Conservation (phyloP, 257 asterid species). For the Ajuga chamaepitys region DNA sequence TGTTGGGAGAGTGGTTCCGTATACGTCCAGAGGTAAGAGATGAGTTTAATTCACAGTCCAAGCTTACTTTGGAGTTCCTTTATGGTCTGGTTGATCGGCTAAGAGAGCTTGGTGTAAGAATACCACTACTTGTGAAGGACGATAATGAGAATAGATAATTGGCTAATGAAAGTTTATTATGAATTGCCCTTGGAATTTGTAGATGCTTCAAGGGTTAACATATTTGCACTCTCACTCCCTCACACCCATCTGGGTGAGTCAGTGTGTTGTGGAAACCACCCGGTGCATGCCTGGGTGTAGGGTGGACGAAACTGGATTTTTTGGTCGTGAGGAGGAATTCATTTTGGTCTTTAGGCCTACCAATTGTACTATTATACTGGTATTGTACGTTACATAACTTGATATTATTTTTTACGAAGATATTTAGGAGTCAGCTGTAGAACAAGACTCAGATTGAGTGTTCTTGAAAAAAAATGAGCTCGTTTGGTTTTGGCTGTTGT, state of each 20-base stretch:
- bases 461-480: no score
- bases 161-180: slow-evolving; percentile 21
- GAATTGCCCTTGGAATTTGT: neutral
- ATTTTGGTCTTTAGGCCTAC: neutral
- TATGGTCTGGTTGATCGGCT: slow-evolving; percentile 60
- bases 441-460: no score
- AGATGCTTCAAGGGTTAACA: neutral
- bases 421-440: no score
- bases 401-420: neutral
- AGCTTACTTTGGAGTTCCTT: slow-evolving; percentile 72
- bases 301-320: no score
- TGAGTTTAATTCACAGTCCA: slow-evolving; percentile 57
- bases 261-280: no score
- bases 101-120: slow-evolving; percentile 51
- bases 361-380: neutral
- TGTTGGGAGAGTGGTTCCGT: slow-evolving; percentile 91
- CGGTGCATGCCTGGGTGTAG: no score
- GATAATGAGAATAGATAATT: neutral
- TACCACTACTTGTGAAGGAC: slow-evolving; percentile 63
- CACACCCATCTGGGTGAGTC: no score
- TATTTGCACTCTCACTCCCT: no score
- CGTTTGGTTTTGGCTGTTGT: no score
- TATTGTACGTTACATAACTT: neutral
- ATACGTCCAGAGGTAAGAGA: slow-evolving; percentile 68
- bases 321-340: neutral